phyloP scores from a whole-genome alignment of 805 yeast genomes.

The Zygoascus flipseniorum region DNA sequence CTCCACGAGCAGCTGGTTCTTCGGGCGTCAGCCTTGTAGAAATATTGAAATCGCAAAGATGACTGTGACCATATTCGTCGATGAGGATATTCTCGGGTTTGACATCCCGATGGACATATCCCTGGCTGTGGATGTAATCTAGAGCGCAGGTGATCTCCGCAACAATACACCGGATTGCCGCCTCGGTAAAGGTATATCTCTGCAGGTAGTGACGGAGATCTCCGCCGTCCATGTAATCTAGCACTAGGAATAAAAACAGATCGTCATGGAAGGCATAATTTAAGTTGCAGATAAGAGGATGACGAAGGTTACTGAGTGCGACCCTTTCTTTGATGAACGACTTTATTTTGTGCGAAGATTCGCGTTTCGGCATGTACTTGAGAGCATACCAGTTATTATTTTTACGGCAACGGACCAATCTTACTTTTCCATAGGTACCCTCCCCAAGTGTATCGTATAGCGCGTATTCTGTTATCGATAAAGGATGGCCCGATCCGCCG shows the following conservation, averaged over 20 bases:
- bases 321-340: slow-evolving; percentile 21
- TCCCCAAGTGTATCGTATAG: slow-evolving; percentile 37
- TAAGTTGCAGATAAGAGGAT: slow-evolving; percentile 23
- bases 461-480: neutral
- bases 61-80: slow-evolving; percentile 80
- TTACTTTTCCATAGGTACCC: slow-evolving; percentile 81
- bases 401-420: slow-evolving; percentile 30
- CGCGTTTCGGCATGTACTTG: slow-evolving; percentile 22
- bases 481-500: neutral
- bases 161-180: slow-evolving; percentile 20
- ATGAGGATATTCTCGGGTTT: slow-evolving; percentile 88
- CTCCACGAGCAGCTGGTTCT: slow-evolving; percentile 13
- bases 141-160: slow-evolving; percentile 25
- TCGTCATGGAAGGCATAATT: slow-evolving; percentile 23
- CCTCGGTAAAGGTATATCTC: slow-evolving; percentile 19
- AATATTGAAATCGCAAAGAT: slow-evolving; percentile 89
- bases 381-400: slow-evolving; percentile 19
- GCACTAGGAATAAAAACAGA: slow-evolving; percentile 18
- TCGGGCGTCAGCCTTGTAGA: slow-evolving; percentile 67
- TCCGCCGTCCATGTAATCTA: slow-evolving; percentile 25
- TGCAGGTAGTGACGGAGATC: slow-evolving; percentile 23
- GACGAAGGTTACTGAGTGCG: slow-evolving; percentile 19
- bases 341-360: slow-evolving; percentile 9
- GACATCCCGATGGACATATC: slow-evolving; percentile 78
- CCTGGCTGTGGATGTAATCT: slow-evolving; percentile 44